Evolutionary conservation across 2,329 filamentous ascomycete species (phyloP).

Genomic region (Periconia macrospinosa): DNA sequence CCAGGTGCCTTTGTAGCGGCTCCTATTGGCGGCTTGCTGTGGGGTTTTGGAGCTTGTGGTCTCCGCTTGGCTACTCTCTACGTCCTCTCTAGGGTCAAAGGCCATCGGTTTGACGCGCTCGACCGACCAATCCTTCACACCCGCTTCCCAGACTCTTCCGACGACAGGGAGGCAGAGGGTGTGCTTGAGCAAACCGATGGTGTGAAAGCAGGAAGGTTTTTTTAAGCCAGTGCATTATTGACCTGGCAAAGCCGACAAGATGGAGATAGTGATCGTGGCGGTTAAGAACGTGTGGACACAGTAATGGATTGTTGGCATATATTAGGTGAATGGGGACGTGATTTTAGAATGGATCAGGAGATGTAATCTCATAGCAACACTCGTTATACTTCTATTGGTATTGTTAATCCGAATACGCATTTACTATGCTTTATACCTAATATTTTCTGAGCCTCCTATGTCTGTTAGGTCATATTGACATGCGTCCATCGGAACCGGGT

Average conservation of each 20-base stretch:
- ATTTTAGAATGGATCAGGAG: not conserved
- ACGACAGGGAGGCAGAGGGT: constrained; percentile 27
- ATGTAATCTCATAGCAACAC: no score
- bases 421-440: no score
- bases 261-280: not conserved
- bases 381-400: no score
- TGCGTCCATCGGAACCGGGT: no score
- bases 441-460: no score
- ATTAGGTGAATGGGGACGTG: not conserved
- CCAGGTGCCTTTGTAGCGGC: constrained; percentile 73
- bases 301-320: not conserved
- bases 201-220: constrained; percentile 35
- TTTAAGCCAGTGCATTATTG: constrained; percentile 16
- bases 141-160: constrained; percentile 14
- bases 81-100: constrained; percentile 58
- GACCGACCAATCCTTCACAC: constrained; percentile 49
- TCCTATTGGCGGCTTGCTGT: constrained; percentile 73
- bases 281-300: not conserved
- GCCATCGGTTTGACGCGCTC: constrained; percentile 66
- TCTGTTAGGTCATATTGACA: no score
- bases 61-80: constrained; percentile 64
- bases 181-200: constrained; percentile 29
- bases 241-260: not conserved
- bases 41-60: constrained; percentile 65
- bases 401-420: no score